Base-by-base conservation (phyloP, 1,139 yeast species). In the Yueomyces sp. region DNA sequence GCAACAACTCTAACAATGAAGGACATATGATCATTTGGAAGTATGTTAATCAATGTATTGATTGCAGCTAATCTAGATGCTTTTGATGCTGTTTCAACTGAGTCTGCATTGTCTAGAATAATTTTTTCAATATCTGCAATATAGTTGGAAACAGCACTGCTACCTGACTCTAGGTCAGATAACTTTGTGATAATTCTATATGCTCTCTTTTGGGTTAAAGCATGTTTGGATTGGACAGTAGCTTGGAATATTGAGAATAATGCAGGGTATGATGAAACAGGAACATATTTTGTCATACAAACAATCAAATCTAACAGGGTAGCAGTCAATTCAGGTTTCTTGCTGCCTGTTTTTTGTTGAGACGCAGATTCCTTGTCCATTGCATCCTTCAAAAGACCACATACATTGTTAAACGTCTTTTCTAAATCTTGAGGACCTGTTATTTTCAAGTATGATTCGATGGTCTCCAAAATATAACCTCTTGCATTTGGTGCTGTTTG, bases 261-360 rank as follows among this genome's bases (percentile, higher is more conserved):
- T 0, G 94, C 84, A 56, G 75, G 72, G 60, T 85, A 83, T 4
- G 83, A 75, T 2, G 78, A 62, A 39, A 64, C 64, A 4, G 95
- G 95, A 39, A 91, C 78, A 56, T 82, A 84, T 52, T 83, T 81
- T 29, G 91, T 73, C 84, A 91, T 82, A 36, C 85, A 79, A 42
- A 87, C 94, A 46, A 87, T 73, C 46, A 91, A 71, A 60, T 93
- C 98, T 81, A 91, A 74, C 84, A 91, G 79, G 9, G 96, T 86
- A 30, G 82, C 75, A 51, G 87, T 75, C 53, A 84, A 67, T 46
- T 75, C 75, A 48, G 64, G 61, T 42, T 48, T 63, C 27, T 60
- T 60, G 19, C 19, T 19, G 19, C 19, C 19, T 19, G 19, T 19
- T 43, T 54, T 54, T 36, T 47, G 46, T 25, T 49, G 50, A 39